Conservation (phyloP, 108 stramenopile species). For the Skeletonema marinoi region DNA sequence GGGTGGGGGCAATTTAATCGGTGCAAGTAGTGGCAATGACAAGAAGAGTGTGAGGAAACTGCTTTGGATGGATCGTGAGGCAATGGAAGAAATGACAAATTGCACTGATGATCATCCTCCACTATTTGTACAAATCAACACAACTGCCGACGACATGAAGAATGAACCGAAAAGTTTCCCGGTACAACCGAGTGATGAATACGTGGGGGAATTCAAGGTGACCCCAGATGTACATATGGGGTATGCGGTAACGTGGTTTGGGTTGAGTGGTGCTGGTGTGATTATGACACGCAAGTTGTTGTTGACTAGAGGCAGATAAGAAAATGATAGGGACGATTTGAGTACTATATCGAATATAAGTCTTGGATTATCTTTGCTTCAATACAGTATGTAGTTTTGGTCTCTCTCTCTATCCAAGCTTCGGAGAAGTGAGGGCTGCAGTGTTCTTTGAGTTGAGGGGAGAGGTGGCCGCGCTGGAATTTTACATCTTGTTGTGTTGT, state of each 20-base stretch:
- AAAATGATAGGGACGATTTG: too few species aligned
- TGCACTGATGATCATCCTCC: conserved; percentile 23
- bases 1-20: not conserved
- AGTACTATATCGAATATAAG: too few species aligned
- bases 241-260: conserved; percentile 90
- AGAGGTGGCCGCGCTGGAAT: too few species aligned
- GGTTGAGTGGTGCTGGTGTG: conserved; percentile 78
- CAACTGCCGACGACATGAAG: not conserved
- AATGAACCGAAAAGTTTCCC: conserved; percentile 10
- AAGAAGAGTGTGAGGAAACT: conserved; percentile 31
- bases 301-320: conserved; percentile 57
- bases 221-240: conserved; percentile 80
- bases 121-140: conserved; percentile 42
- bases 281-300: conserved; percentile 85
- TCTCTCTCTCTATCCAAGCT: too few species aligned
- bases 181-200: conserved; percentile 37
- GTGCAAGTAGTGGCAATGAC: not conserved
- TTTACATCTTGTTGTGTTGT: too few species aligned
- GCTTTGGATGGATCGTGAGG: conserved; percentile 74
- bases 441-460: too few species aligned
- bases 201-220: conserved; percentile 79
- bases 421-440: too few species aligned
- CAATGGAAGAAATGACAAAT: conserved; percentile 60
- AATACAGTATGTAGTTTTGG: too few species aligned
- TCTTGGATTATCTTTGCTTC: too few species aligned